Percentiles rank a stretch among this genome's conserved stretches.
phyloP scores from a whole-genome alignment of 2,329 filamentous ascomycete genomes.

The Xylariales sp. region DNA sequence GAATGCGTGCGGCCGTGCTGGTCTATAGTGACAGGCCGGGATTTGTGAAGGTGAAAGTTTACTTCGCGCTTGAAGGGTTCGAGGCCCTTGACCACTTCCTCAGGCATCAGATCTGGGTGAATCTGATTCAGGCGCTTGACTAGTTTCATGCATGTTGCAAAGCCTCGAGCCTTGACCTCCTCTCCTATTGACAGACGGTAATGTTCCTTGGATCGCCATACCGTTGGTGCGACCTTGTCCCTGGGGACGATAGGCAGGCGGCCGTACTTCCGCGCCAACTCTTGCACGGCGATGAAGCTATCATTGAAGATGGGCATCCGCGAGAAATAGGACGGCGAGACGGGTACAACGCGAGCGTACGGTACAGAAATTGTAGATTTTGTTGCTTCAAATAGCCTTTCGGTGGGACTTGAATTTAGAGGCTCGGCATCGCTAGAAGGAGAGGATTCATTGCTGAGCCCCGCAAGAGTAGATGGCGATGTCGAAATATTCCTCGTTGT shows the following conservation, averaged over 20 bases:
- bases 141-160: constrained; percentile 69
- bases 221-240: constrained; percentile 64
- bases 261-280: constrained; percentile 66
- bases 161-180: constrained; percentile 70
- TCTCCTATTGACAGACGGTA: constrained; percentile 71
- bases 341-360: constrained; percentile 72
- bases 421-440: no score
- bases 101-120: constrained; percentile 70
- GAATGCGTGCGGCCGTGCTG: constrained; percentile 73
- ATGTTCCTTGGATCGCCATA: constrained; percentile 76
- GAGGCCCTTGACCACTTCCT: constrained; percentile 62
- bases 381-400: neutral
- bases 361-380: constrained; percentile 14
- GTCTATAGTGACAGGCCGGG: constrained; percentile 66
- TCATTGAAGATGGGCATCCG: constrained; percentile 83
- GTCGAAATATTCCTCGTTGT: constrained; percentile 6
- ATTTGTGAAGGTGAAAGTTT: constrained; percentile 62
- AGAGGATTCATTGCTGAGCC: no score
- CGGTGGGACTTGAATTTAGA: neutral
- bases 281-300: constrained; percentile 68
- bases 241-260: constrained; percentile 65
- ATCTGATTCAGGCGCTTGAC: constrained; percentile 82
- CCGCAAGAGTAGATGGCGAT: constrained; percentile 9
- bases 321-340: constrained; percentile 93
- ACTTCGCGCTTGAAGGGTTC: constrained; percentile 69